These are phyloP conservation scores for Paracorniculantispora psalliotae DNA, from an alignment of 2,329 filamentous ascomycete species.

Conservation along the genomic window DNA sequence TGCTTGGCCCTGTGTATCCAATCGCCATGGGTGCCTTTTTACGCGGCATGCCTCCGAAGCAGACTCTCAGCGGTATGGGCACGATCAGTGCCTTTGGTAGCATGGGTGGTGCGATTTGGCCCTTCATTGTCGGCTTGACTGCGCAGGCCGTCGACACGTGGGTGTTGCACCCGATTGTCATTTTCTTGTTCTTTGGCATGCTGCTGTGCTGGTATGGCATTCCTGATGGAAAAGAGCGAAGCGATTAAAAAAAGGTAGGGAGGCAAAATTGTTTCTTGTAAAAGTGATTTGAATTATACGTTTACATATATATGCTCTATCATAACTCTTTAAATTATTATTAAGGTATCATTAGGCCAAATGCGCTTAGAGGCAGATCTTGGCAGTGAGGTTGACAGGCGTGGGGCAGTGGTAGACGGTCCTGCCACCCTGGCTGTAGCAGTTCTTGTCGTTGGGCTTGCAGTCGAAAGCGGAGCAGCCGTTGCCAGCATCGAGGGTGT, in stretches of 20 bases:
- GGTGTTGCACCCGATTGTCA: constrained; percentile 62
- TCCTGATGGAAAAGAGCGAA: constrained; percentile 56
- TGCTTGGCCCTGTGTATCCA: constrained; percentile 76
- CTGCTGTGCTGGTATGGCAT: constrained; percentile 58
- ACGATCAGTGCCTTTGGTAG: constrained; percentile 67
- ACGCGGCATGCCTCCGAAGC: constrained; percentile 50
- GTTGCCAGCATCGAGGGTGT: constrained; percentile 31
- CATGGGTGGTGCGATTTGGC: constrained; percentile 62
- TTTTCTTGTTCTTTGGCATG: constrained; percentile 62
- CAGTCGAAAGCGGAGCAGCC: constrained; percentile 38
- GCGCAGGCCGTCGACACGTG: constrained; percentile 59
- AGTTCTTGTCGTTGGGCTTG: constrained; percentile 27
- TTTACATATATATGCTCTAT: not conserved
- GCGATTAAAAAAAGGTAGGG: constrained; percentile 39
- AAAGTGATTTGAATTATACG: not conserved
- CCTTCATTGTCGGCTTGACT: constrained; percentile 60
- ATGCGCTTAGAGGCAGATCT: constrained; percentile 20
- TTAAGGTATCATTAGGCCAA: not conserved
- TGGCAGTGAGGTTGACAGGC: constrained; percentile 32
- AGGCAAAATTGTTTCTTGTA: not conserved
- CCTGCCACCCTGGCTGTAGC: constrained; percentile 34
- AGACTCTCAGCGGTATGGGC: constrained; percentile 60
- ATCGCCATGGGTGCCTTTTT: constrained; percentile 63
- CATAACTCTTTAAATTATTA: not conserved
- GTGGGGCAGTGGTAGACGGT: constrained; percentile 37